Evolutionary conservation across 176 grass and related monocot genomes (phyloP).

Genomic region (Leersia perrieri): DNA sequence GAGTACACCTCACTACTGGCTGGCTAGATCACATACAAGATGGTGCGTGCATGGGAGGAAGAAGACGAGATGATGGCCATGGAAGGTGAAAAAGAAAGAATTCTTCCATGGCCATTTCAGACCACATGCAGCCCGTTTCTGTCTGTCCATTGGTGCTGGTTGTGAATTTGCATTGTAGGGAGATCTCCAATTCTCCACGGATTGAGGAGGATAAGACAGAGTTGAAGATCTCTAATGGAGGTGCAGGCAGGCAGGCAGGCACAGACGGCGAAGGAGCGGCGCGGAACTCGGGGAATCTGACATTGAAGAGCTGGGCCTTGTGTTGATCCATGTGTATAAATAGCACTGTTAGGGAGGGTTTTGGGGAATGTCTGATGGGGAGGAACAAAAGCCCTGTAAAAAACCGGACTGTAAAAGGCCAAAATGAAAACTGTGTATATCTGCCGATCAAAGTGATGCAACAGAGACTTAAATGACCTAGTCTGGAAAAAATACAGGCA

Average conservation of each 20-base stretch:
- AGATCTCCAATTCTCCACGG: background rate
- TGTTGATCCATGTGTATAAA: conserved; percentile 49
- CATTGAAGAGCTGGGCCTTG: conserved; percentile 25
- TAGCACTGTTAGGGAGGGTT: conserved; percentile 35
- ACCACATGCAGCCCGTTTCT: background rate
- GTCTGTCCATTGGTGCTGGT: background rate
- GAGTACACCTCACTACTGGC: background rate
- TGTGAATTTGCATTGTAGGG: background rate
- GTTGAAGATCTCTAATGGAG: background rate
- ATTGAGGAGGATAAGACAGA: background rate
- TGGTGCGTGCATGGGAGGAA: background rate
- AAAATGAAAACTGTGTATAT: background rate
- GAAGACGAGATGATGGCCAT: background rate
- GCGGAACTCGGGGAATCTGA: background rate
- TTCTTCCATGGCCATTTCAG: conserved; percentile 1
- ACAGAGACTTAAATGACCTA: conserved; percentile 1
- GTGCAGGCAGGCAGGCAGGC: background rate
- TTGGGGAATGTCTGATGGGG: conserved; percentile 10
- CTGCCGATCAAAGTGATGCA: conserved; percentile 15
- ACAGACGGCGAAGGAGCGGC: background rate
- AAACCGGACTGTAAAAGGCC: conserved; percentile 14
- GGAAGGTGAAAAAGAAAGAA: background rate
- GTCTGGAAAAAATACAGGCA: background rate
- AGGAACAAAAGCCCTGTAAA: background rate
- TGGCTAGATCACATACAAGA: background rate